Evolutionary conservation across 768 basidiomycete species (phyloP).

Genomic region (Polyporus arcularius): DNA sequence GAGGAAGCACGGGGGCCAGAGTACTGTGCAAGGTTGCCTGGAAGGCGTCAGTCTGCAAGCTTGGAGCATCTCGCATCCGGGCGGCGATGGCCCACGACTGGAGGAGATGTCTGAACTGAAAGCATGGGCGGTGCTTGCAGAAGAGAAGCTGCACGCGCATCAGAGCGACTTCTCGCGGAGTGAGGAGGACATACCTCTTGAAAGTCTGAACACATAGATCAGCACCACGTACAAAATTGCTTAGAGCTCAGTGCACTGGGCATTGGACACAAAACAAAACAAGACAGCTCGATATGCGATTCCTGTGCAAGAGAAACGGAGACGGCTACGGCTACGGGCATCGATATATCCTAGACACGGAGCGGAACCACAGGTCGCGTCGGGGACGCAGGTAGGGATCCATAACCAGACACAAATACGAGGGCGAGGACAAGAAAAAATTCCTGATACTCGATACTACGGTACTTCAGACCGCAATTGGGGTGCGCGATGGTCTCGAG

Average conservation of each 20-base stretch:
- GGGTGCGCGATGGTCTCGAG: not conserved
- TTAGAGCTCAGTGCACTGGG: not conserved
- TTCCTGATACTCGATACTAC: slow-evolving; percentile 1
- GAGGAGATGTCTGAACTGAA: too few species aligned
- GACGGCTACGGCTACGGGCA: slow-evolving; percentile 12
- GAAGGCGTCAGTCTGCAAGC: too few species aligned
- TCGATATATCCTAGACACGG: slow-evolving; percentile 10
- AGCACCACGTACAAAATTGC: not conserved
- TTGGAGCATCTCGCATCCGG: too few species aligned
- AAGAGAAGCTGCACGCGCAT: too few species aligned
- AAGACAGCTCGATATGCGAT: not conserved
- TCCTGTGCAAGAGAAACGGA: not conserved
- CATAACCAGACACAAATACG: not conserved
- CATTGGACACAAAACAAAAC: not conserved
- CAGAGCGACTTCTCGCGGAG: too few species aligned
- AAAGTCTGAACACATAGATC: not conserved
- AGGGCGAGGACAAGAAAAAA: not conserved
- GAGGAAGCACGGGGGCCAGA: too few species aligned
- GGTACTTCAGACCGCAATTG: slow-evolving; percentile 6
- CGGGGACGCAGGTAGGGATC: slow-evolving; percentile 2
- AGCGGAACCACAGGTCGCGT: not conserved
- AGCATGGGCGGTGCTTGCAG: too few species aligned
- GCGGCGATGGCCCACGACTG: too few species aligned
- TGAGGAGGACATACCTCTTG: too few species aligned
- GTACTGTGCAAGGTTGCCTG: too few species aligned